Evolutionary conservation across 1,139 yeast species (phyloP).

Genomic region (Pichia sp.): DNA sequence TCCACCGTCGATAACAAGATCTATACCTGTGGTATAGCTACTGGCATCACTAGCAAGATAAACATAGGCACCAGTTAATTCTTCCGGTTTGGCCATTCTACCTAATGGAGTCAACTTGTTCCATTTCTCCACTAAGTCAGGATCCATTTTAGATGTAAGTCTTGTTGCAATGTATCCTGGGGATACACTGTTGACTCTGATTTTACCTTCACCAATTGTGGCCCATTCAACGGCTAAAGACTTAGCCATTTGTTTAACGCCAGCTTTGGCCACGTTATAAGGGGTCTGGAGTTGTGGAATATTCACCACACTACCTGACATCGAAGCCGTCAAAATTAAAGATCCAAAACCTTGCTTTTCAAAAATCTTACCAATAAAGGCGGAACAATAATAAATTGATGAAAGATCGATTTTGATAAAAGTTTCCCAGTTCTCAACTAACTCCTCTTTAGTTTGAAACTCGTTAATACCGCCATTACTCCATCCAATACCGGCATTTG

Average conservation of each 20-base stretch:
- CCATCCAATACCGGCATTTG: slow-evolving; percentile 63
- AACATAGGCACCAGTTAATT: slow-evolving; percentile 79
- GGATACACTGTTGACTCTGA: slow-evolving; percentile 47
- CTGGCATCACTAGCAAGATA: slow-evolving; percentile 84
- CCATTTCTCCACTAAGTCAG: slow-evolving; percentile 37
- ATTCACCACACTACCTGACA: slow-evolving; percentile 50
- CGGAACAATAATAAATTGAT: slow-evolving; percentile 52
- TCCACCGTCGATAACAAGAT: slow-evolving; percentile 82
- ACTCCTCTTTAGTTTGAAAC: slow-evolving; percentile 36
- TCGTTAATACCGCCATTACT: slow-evolving; percentile 36
- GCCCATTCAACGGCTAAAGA: slow-evolving; percentile 50
- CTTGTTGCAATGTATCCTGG: slow-evolving; percentile 51
- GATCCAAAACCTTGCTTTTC: slow-evolving; percentile 41
- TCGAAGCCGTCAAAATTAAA: slow-evolving; percentile 55
- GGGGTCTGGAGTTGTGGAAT: slow-evolving; percentile 49
- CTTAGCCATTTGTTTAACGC: slow-evolving; percentile 44
- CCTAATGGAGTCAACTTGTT: slow-evolving; percentile 70
- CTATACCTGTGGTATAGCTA: slow-evolving; percentile 78
- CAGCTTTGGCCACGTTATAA: slow-evolving; percentile 52
- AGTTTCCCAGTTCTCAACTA: slow-evolving; percentile 38
- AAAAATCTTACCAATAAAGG: slow-evolving; percentile 44
- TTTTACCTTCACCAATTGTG: slow-evolving; percentile 27
- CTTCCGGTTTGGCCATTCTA: slow-evolving; percentile 68
- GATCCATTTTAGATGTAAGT: slow-evolving; percentile 32
- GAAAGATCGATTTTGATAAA: slow-evolving; percentile 44